Conservation (phyloP, 495 filamentous ascomycete species). For the Penicillium subrubescens region DNA sequence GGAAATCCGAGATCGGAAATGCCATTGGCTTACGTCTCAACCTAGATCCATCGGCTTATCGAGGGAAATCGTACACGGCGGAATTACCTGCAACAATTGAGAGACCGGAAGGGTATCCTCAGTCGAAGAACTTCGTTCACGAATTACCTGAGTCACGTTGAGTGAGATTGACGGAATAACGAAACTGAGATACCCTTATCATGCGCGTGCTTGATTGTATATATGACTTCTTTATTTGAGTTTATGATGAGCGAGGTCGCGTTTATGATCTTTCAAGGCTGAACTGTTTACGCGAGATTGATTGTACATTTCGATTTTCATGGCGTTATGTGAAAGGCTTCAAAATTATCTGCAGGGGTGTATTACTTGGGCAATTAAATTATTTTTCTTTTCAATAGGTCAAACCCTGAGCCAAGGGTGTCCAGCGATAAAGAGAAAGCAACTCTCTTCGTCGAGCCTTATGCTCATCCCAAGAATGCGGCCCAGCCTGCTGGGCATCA, state of each 20-base stretch:
- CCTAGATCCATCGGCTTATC: neutral
- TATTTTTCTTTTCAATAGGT: slow-evolving; percentile 13
- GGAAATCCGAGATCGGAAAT: neutral
- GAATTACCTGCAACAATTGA: neutral
- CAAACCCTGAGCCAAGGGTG: slow-evolving; percentile 20
- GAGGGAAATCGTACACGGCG: neutral
- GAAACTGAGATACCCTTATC: slow-evolving; percentile 3
- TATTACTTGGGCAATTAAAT: neutral
- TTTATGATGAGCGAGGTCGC: neutral
- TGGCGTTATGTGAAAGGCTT: neutral
- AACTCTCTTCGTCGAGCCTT: slow-evolving; percentile 24
- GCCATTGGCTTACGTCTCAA: neutral
- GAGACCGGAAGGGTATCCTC: neutral
- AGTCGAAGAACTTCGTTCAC: neutral
- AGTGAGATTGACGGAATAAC: neutral
- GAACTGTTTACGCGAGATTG: neutral
- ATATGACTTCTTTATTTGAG: too few species aligned
- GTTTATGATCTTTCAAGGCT: neutral
- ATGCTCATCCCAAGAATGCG: slow-evolving; percentile 26
- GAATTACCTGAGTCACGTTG: neutral
- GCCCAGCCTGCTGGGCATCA: slow-evolving; percentile 22
- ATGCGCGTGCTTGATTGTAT: too few species aligned
- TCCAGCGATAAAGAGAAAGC: slow-evolving; percentile 24
- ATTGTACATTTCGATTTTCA: neutral
- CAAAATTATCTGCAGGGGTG: neutral